Base-by-base conservation (phyloP, 139 green algal species). In the Chlamydomonas eustigma region DNA sequence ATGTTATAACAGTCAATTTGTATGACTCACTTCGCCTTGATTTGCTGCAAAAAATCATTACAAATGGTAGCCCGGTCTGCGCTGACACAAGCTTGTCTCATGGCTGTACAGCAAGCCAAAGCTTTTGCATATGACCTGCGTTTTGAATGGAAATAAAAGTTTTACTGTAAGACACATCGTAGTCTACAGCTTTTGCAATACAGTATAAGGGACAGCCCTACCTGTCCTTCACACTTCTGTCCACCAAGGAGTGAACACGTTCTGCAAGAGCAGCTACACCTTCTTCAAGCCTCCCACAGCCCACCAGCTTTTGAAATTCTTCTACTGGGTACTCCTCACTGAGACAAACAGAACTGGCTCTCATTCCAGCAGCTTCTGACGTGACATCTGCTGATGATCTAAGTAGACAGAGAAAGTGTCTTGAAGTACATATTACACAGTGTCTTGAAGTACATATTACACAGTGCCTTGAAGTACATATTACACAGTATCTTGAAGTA, bases 11-110 rank as follows among this genome's bases (percentile, higher is more conserved):
- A 18, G 18, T 58, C 44, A 28, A 18, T 58, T 18, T 58, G 44
- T 58, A 58, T 58, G 44, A 58, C 44, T 58, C 44, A 58, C 44
- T 58, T 58, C 12, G 12, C 44, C 44, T 58, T 58, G 44, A 58
- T 58, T 12, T 18, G 12, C 12, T 12, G 12, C 44, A 58, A 18
- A 18, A 58, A 58, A 18, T 12, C 18, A 18, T 58, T 58, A 18
- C 12, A 58, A 58, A 18, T 12, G 12, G 44, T 58, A 18, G 44
- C 44, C 12, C 44, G 12, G 12, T 12, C 12, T 28, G 12, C 18
- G 44, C 18, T 58, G 12, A 58, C 44, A 58, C 44, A 28, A 28
- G 12, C 44, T 18, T 18, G 44, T 58, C 44, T 12, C 44, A 58
- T 58, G 12, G 44, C 44, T 58, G 44, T 58, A 18, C 44, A 58